Conservation (phyloP, 306 rosid genomes). For the Vigna angularis region DNA sequence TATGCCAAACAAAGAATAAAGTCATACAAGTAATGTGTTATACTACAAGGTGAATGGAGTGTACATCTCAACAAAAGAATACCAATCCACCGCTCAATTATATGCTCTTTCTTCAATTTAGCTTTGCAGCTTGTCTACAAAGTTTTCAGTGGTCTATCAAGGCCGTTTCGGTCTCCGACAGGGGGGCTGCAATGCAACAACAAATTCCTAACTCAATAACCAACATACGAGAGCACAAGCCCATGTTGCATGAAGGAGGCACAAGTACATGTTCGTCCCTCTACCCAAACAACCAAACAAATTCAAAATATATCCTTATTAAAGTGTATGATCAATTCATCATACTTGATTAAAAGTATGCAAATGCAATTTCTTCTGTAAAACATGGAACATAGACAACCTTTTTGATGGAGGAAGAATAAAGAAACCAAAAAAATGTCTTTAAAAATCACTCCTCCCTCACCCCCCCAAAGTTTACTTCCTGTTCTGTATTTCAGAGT, state of each 20-base stretch:
- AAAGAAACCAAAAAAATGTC: slow-evolving; percentile 28
- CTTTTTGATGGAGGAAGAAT: background rate
- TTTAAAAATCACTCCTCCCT: background rate
- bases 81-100: slow-evolving; percentile 47
- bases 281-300: too few relatives aligned
- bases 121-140: slow-evolving; percentile 3
- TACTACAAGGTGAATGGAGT: slow-evolving; percentile 45
- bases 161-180: slow-evolving; percentile 94
- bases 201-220: slow-evolving; percentile 35
- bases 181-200: slow-evolving; percentile 78
- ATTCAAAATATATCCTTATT: too few relatives aligned
- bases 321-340: too few relatives aligned
- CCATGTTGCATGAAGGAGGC: too few relatives aligned
- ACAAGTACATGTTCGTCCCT: background rate
- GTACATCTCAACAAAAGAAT: slow-evolving; percentile 46
- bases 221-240: background rate
- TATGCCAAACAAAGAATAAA: slow-evolving; percentile 48
- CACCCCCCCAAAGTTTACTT: background rate
- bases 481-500: slow-evolving; percentile 13
- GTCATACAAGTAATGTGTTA: slow-evolving; percentile 56
- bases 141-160: slow-evolving; percentile 85
- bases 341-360: too few relatives aligned
- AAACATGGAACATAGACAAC: background rate
- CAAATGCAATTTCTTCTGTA: too few relatives aligned
- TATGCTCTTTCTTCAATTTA: slow-evolving; percentile 16